phyloP scores from a whole-genome alignment of 768 basidiomycete genomes.

The Pholiota conissans region DNA sequence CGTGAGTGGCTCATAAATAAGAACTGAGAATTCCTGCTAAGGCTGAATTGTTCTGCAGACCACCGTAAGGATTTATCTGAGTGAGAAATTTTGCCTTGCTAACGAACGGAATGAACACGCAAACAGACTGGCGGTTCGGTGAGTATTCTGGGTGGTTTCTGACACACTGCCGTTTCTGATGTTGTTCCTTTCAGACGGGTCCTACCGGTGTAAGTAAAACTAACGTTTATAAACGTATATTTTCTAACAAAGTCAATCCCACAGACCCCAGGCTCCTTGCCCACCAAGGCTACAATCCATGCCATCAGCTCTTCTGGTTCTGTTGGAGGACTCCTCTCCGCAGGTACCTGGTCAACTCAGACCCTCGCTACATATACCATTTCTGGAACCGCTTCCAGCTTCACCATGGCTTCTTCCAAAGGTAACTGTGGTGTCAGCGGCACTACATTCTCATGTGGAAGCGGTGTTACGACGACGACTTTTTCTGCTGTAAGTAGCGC shows the following conservation, averaged over 20 bases:
- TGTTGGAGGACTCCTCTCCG: slow-evolving; percentile 52
- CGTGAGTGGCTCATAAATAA: neutral
- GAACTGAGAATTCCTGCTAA: neutral
- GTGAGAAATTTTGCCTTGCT: too few species aligned
- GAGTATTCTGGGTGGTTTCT: neutral
- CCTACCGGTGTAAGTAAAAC: slow-evolving; percentile 19
- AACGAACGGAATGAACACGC: neutral
- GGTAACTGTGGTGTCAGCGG: slow-evolving; percentile 53
- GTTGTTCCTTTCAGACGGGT: neutral
- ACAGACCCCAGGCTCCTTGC: slow-evolving; percentile 31
- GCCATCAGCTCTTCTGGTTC: slow-evolving; percentile 35
- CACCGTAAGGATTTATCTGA: too few species aligned
- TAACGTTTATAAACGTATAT: neutral
- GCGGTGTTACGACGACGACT: slow-evolving; percentile 42
- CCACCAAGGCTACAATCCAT: slow-evolving; percentile 45
- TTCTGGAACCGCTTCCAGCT: slow-evolving; percentile 46
- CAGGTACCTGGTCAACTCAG: slow-evolving; percentile 62
- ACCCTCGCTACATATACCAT: slow-evolving; percentile 57
- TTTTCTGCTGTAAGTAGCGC: slow-evolving; percentile 51
- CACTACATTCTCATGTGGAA: slow-evolving; percentile 50
- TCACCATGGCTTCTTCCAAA: slow-evolving; percentile 61
- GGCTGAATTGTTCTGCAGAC: neutral
- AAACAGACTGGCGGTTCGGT: neutral
- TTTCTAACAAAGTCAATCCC: neutral
- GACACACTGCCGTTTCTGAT: neutral